Conservation (phyloP, 495 filamentous ascomycete species). For the Penicilliopsis zonata region DNA sequence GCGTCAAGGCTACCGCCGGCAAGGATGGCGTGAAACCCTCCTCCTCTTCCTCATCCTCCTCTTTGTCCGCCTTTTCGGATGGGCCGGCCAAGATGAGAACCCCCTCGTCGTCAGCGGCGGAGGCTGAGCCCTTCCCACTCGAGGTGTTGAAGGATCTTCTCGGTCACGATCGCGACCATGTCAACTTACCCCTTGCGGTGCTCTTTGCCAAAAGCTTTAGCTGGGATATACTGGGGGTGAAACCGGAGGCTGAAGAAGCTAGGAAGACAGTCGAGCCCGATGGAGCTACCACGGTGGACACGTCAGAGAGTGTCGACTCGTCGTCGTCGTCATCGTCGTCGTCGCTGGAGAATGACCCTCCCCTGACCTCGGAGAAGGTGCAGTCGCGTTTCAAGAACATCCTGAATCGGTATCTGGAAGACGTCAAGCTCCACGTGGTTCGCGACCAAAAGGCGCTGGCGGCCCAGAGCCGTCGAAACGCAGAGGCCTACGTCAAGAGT, state of each 20-base stretch:
- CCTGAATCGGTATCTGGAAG: slow-evolving; percentile 81
- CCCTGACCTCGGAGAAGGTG: slow-evolving; percentile 61
- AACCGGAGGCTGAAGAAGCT: slow-evolving; percentile 53
- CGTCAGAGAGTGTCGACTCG: slow-evolving; percentile 29
- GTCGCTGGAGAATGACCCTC: slow-evolving; percentile 55
- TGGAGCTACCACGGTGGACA: slow-evolving; percentile 47
- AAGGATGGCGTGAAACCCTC: slow-evolving; percentile 42
- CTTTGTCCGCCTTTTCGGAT: slow-evolving; percentile 40
- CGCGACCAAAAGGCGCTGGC: slow-evolving; percentile 80
- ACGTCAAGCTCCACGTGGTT: slow-evolving; percentile 78
- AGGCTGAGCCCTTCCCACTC: slow-evolving; percentile 77
- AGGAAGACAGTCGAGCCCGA: slow-evolving; percentile 80
- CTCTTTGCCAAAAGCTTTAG: slow-evolving; percentile 92
- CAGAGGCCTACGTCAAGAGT: slow-evolving; percentile 96
- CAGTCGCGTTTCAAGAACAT: slow-evolving; percentile 83
- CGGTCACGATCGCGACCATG: slow-evolving; percentile 84
- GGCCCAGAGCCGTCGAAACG: slow-evolving; percentile 80
- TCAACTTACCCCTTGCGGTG: slow-evolving; percentile 81
- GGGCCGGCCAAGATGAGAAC: slow-evolving; percentile 35
- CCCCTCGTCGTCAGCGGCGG: slow-evolving; percentile 13
- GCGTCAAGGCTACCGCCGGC: slow-evolving; percentile 50
- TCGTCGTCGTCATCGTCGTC: slow-evolving; percentile 10
- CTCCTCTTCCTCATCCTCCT: slow-evolving; percentile 33
- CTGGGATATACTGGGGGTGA: slow-evolving; percentile 88
- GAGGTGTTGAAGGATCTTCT: slow-evolving; percentile 95